Evolutionary conservation across 192 early-diverging fungal genomes (phyloP), one percentile per base, ranked within the genome.

Genomic region (Dissophora ornata): DNA sequence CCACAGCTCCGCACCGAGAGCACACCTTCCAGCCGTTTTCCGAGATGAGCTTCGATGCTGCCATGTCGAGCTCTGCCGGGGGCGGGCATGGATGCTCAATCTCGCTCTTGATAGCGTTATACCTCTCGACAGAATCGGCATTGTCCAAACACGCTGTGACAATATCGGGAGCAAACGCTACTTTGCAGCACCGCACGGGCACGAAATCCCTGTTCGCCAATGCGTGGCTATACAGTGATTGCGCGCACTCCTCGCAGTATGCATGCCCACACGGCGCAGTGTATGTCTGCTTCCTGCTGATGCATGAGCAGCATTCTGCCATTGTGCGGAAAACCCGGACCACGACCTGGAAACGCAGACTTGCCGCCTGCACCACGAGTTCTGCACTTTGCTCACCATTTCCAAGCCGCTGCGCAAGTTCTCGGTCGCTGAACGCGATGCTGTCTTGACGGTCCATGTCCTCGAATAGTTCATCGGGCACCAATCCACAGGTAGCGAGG

Each of bases 1-100:
- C 57, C 12, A 69, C 66, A 10, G 66, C 57, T 44, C 66, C 66
- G 38, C 66, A 69, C 21, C 56, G 34, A 13, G 0, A 1, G 16
- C 66, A 69, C 56, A 69, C 46, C 48, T 59, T 69, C 66, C 66
- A 69, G 18, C 47, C 56, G 1, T 51, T 69, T 34, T 69, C 47
- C 19, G 48, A 51, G 47, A 69, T 69, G 3, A 69, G 21, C 24
- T 15, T 58, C 1, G 57, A 58, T 12, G 66, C 48, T 8, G 57
- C 56, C 48, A 19, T 18, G 19, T 69, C 66, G 13, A 59, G 55
- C 34, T 59, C 56, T 29, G 36, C 28, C 16, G 8, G 4, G 0
- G 66, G 57, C 13, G 49, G 66, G 29, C 48, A 51, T 3, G 66
- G 56, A 41, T 59, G n/a, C 30, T 69, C 66, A n/a, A 59, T 58